Evolutionary conservation across 164 flowering plant species (phyloP).

Genomic region (Akebia trifoliata): DNA sequence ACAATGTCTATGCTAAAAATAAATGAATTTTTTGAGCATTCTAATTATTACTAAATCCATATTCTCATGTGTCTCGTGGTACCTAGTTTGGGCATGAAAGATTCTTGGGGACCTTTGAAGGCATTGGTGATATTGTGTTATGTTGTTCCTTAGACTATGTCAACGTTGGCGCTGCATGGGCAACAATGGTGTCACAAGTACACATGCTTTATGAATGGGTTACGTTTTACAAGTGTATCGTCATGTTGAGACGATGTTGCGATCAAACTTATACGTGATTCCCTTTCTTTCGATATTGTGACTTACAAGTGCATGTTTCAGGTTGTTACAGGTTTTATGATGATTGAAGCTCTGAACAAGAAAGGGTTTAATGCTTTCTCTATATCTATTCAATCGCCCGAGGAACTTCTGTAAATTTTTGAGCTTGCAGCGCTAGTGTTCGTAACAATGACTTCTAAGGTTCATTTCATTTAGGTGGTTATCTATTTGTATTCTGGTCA

Average conservation of each 20-base stretch:
- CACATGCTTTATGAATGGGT: constrained; percentile 9
- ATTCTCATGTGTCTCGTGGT: constrained; percentile 4
- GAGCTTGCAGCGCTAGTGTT: constrained; percentile 87
- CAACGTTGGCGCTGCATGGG: constrained; percentile 96
- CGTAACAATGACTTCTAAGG: constrained; percentile 82
- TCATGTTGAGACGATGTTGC: too few species aligned
- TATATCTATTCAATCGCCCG: constrained; percentile 53
- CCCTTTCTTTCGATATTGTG: not conserved
- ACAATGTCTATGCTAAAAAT: not conserved
- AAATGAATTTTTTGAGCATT: not conserved
- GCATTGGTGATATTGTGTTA: constrained; percentile 58
- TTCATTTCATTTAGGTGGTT: constrained; percentile 15
- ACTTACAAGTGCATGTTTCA: constrained; percentile 26
- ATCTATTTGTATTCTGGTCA: not conserved
- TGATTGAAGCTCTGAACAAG: constrained; percentile 61
- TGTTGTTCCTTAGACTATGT: constrained; percentile 74
- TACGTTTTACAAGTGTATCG: not conserved
- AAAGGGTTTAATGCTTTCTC: constrained; percentile 70
- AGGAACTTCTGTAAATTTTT: constrained; percentile 54
- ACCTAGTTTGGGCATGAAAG: constrained; percentile 88
- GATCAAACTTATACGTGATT: not conserved
- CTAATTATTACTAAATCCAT: not conserved
- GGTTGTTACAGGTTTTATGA: constrained; percentile 83
- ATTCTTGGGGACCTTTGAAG: constrained; percentile 92
- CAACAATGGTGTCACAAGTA: too few species aligned